Evolutionary conservation across 257 asterid species (phyloP).

Genomic region (Osmanthus fragrans): DNA sequence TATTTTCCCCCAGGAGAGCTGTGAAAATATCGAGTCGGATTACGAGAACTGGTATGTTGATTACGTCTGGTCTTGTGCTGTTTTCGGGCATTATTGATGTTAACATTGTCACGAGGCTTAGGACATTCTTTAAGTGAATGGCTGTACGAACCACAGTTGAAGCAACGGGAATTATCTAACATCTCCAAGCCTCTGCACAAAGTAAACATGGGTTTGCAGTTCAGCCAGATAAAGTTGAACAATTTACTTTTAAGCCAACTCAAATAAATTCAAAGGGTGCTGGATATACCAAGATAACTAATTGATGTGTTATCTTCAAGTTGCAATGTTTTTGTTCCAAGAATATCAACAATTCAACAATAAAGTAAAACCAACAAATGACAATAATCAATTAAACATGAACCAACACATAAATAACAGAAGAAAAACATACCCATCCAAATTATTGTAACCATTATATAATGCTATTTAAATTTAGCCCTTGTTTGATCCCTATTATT

Average conservation of each 20-base stretch:
- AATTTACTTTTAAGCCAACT: background rate
- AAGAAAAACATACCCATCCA: constrained; percentile 55
- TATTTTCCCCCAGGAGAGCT: constrained; percentile 76
- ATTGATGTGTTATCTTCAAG: background rate
- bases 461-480: background rate
- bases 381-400: background rate
- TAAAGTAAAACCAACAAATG: background rate
- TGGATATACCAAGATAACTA: background rate
- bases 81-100: constrained; percentile 86
- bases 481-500: no score
- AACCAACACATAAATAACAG: constrained; percentile 17
- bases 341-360: background rate
- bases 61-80: constrained; percentile 63
- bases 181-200: constrained; percentile 54
- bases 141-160: constrained; percentile 89
- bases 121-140: constrained; percentile 89
- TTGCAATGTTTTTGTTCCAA: background rate
- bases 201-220: background rate
- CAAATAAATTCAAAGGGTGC: background rate
- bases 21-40: constrained; percentile 80
- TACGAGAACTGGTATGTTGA: constrained; percentile 63
- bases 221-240: background rate
- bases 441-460: constrained; percentile 25
- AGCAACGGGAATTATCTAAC: constrained; percentile 75
- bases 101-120: constrained; percentile 80